These are phyloP conservation scores for Sporisorium graminicola DNA, from an alignment of 1,284 basidiomycete genomes.

Conservation along the genomic window DNA sequence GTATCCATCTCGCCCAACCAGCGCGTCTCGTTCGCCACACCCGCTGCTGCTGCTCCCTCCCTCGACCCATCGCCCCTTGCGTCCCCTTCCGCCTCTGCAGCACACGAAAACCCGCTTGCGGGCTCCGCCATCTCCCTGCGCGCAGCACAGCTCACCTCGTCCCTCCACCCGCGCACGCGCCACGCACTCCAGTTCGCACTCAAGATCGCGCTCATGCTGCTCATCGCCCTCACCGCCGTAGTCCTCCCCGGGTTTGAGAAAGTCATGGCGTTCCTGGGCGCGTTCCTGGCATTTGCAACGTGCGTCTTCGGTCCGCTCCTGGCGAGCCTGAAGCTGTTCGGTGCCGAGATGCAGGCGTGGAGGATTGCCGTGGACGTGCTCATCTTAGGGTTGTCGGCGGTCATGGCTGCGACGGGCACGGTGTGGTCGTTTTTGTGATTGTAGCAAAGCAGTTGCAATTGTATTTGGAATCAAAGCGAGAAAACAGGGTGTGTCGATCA, in stretches of 20 bases:
- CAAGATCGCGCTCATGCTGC: conserved; percentile 47
- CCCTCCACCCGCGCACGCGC: conserved; percentile 25
- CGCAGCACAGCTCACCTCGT: conserved; percentile 20
- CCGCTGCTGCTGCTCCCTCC: neutral
- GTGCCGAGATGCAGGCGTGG: conserved; percentile 35
- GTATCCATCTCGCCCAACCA: conserved; percentile 36
- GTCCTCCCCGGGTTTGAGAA: conserved; percentile 85
- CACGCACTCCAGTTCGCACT: conserved; percentile 25
- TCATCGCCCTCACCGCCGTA: conserved; percentile 61
- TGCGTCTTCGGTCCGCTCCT: conserved; percentile 66
- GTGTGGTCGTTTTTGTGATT: conserved; percentile 56
- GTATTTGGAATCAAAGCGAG: no score
- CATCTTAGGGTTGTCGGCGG: conserved; percentile 51
- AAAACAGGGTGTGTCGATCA: neutral
- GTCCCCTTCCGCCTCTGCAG: neutral
- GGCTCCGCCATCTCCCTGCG: conserved; percentile 49
- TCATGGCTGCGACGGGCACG: conserved; percentile 60
- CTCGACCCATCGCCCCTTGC: neutral
- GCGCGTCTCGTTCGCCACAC: conserved; percentile 37
- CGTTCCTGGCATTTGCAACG: conserved; percentile 82
- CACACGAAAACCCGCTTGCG: conserved; percentile 46
- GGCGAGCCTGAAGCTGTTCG: conserved; percentile 58
- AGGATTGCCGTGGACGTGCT: conserved; percentile 43
- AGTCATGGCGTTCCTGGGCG: conserved; percentile 90
- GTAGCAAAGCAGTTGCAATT: neutral